A percentile compares a stretch with the other conserved stretches of the same genome.
Evolutionary conservation across 306 rosid species (phyloP).

Genomic region (Cicer bijugum): DNA sequence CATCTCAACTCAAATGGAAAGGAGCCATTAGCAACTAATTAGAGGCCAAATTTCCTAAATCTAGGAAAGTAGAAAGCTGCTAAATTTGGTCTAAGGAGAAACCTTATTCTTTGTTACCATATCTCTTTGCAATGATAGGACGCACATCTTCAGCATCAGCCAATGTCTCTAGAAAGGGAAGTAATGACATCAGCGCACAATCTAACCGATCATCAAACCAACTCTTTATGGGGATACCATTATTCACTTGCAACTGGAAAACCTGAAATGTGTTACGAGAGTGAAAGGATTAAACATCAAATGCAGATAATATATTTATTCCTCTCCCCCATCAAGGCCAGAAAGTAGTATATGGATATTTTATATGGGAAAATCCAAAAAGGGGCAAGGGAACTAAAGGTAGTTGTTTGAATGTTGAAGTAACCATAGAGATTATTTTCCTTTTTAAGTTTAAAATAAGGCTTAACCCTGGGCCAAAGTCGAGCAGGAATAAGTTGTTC

Average conservation of each 20-base stretch:
- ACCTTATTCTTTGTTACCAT: slow-evolving; percentile 89
- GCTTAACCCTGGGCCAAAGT: slow-evolving; percentile 11
- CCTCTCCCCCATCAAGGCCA: slow-evolving; percentile 25
- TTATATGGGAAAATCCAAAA: not conserved
- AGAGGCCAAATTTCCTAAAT: slow-evolving; percentile 58
- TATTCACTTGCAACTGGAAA: slow-evolving; percentile 94
- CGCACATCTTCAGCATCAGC: slow-evolving; percentile 95
- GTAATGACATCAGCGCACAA: slow-evolving; percentile 81
- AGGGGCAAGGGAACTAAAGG: not conserved
- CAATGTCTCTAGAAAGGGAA: slow-evolving; percentile 94
- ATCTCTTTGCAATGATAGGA: slow-evolving; percentile 84
- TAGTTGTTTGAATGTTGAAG: slow-evolving; percentile 14
- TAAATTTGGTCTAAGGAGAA: slow-evolving; percentile 67
- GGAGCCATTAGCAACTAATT: slow-evolving; percentile 56
- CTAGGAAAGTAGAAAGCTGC: slow-evolving; percentile 53
- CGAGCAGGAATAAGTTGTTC: not conserved
- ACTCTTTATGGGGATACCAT: slow-evolving; percentile 98
- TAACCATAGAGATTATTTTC: not conserved
- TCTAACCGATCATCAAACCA: slow-evolving; percentile 97
- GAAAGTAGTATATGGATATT: not conserved
- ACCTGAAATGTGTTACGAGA: slow-evolving; percentile 71
- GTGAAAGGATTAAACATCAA: slow-evolving; percentile 47
- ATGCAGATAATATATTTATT: slow-evolving; percentile 22
- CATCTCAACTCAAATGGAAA: slow-evolving; percentile 57
- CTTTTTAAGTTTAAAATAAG: slow-evolving; percentile 17